Conservation (phyloP, 208 protist species). For the Leishmania gerbilli region DNA sequence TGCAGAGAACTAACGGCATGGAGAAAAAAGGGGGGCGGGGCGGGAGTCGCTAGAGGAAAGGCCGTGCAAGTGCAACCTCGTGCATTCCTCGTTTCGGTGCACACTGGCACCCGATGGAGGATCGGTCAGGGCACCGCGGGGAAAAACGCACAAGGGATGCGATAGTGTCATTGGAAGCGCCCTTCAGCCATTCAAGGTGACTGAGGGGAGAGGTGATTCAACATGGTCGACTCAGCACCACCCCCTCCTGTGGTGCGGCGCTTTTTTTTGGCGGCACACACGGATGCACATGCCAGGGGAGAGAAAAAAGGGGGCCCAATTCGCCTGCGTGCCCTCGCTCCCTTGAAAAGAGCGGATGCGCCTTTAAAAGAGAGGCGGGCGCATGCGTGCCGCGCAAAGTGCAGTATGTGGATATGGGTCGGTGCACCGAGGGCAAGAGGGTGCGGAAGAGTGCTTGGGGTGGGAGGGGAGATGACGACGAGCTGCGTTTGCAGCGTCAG, state of each 20-base stretch:
- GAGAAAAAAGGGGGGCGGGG: neutral
- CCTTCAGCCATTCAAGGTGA: neutral
- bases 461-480: neutral
- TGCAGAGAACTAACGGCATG: neutral
- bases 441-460: neutral
- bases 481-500: neutral
- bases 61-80: neutral
- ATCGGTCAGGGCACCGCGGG: neutral
- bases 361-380: neutral
- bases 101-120: neutral
- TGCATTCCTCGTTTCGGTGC: no score
- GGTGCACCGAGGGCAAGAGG: neutral
- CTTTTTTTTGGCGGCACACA: neutral
- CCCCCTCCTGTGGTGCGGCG: neutral
- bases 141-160: neutral
- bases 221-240: neutral
- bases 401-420: neutral
- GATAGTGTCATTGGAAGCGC: neutral
- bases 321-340: neutral
- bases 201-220: neutral
- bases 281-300: neutral
- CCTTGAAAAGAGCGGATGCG: neutral
- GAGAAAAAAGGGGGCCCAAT: neutral
- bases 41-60: neutral
- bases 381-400: neutral